Evolutionary conservation across 2,329 filamentous ascomycete genomes (phyloP).

Genomic region (Beauveria medogensis): DNA sequence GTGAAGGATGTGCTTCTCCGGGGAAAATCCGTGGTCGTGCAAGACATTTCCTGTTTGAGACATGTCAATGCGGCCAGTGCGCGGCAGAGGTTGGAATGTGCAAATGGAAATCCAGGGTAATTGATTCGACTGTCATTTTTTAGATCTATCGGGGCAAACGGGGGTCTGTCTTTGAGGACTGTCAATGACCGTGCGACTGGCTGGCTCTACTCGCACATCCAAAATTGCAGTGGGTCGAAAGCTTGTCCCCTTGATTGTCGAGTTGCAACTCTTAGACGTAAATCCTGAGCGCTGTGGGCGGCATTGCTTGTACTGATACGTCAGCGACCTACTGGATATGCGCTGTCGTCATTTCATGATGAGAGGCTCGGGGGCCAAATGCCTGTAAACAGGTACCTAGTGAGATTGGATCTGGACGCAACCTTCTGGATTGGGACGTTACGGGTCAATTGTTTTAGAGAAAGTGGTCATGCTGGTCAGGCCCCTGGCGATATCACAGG

Average conservation of each 20-base stretch:
- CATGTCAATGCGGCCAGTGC: not conserved
- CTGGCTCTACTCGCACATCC: not conserved
- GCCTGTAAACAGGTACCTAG: not conserved
- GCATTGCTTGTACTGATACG: not conserved
- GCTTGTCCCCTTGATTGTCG: not conserved
- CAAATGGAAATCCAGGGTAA: too few relatives aligned
- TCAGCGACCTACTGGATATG: conserved; percentile 5
- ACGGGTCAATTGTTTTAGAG: not conserved
- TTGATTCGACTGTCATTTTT: too few relatives aligned
- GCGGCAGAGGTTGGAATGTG: not conserved
- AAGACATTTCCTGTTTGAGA: conserved; percentile 1
- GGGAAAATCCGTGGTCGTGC: not conserved
- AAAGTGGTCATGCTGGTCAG: not conserved
- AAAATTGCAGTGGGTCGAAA: not conserved
- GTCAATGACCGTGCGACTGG: not conserved
- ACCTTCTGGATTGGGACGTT: not conserved
- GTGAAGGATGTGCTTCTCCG: not conserved
- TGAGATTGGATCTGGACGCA: conserved; percentile 4
- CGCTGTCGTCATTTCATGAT: not conserved
- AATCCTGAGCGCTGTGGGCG: not conserved
- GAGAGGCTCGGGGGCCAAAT: not conserved
- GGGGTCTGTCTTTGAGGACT: not conserved
- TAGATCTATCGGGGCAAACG: too few relatives aligned
- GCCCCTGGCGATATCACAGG: not conserved
- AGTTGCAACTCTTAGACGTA: not conserved